Percentiles rank a stretch among this genome's conserved stretches.
These are phyloP conservation scores for Dalbergia cochinchinensis DNA, from an alignment of 306 rosid genomes.

Conservation along the genomic window DNA sequence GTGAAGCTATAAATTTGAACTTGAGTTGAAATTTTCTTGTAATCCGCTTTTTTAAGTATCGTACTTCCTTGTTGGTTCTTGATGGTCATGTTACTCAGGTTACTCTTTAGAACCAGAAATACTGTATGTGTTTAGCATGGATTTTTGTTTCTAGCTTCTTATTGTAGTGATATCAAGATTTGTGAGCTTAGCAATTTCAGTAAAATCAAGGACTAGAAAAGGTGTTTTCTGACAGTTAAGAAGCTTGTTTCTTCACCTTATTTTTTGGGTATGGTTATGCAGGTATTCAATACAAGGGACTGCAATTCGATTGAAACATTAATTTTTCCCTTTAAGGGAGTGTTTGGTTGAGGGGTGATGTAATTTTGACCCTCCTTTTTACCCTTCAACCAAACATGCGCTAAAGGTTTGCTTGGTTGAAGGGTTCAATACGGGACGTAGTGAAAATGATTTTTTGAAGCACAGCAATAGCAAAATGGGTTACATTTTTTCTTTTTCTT, in stretches of 20 bases:
- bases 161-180: neutral
- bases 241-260: constrained; percentile 3
- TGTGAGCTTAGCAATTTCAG: neutral
- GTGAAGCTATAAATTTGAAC: neutral
- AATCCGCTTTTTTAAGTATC: neutral
- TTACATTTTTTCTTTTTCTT: constrained; percentile 13
- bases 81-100: neutral
- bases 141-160: neutral
- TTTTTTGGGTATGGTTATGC: neutral
- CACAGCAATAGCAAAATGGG: constrained; percentile 8
- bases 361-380: too few species aligned
- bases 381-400: too few species aligned
- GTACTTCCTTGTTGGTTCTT: neutral
- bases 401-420: neutral
- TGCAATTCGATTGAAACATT: neutral
- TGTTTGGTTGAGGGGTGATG: neutral
- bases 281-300: neutral
- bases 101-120: neutral
- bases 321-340: neutral
- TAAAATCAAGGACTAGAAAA: neutral
- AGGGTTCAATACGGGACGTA: neutral
- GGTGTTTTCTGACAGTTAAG: neutral
- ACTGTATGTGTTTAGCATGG: constrained; percentile 5
- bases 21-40: neutral
- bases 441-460: neutral